phyloP scores from a whole-genome alignment of 805 yeast genomes.

The Kazachstania martiniae region DNA sequence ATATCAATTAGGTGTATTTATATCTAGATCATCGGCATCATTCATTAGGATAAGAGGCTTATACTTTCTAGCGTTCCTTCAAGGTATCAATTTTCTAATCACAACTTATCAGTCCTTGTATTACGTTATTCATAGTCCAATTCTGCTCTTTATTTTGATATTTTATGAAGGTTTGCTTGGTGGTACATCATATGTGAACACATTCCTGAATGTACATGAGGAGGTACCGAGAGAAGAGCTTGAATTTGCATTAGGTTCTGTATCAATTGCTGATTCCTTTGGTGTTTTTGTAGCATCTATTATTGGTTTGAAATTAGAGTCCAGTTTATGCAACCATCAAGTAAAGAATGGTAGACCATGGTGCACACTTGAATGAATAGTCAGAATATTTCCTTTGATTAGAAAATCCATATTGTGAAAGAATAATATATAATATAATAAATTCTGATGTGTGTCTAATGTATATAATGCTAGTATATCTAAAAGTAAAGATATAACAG shows the following conservation, averaged over 20 bases:
- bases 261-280: conserved; percentile 71
- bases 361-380: conserved; percentile 45
- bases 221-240: conserved; percentile 37
- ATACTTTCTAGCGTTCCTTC: conserved; percentile 55
- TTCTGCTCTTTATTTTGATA: conserved; percentile 49
- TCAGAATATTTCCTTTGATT: too few species aligned
- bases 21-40: conserved; percentile 76
- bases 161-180: conserved; percentile 88
- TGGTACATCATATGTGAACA: conserved; percentile 83
- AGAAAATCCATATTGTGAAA: too few species aligned
- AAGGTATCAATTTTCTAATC: conserved; percentile 48
- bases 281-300: conserved; percentile 80
- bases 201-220: conserved; percentile 70
- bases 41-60: conserved; percentile 48
- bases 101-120: conserved; percentile 55
- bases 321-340: conserved; percentile 60
- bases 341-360: conserved; percentile 64
- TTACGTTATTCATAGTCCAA: conserved; percentile 47
- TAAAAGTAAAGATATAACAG: too few species aligned
- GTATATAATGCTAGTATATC: too few species aligned
- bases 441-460: too few species aligned
- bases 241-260: conserved; percentile 76
- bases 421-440: too few species aligned
- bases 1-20: conserved; percentile 86
- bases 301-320: conserved; percentile 65